Percentiles rank a stretch among this genome's conserved stretches.
Conservation (phyloP, 768 basidiomycete species). For the Clitopilus hobsonii region DNA sequence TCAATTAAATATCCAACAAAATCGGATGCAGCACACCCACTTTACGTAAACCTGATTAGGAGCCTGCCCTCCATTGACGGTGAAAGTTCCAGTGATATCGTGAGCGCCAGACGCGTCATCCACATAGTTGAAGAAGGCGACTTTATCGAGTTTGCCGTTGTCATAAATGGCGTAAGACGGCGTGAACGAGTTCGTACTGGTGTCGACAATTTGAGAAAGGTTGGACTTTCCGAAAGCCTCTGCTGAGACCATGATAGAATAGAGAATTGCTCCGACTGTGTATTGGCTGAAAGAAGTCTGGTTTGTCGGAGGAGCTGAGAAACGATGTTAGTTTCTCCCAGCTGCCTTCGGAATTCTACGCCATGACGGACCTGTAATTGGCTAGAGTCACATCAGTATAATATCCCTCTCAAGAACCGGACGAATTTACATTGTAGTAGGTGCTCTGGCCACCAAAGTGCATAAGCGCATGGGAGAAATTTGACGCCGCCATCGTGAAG, state of each 20-base stretch:
- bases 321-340: background rate
- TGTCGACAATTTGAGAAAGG: constrained; percentile 62
- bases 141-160: constrained; percentile 51
- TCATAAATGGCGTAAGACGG: constrained; percentile 77
- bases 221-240: constrained; percentile 66
- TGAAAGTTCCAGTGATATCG: constrained; percentile 47
- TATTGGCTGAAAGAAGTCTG: constrained; percentile 56
- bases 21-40: constrained; percentile 18
- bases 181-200: constrained; percentile 50
- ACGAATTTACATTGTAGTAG: constrained; percentile 57
- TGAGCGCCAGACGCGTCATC: constrained; percentile 53
- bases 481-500: constrained; percentile 55
- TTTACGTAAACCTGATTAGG: constrained; percentile 51
- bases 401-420: constrained; percentile 13
- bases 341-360: too few species aligned
- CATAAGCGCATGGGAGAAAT: constrained; percentile 49
- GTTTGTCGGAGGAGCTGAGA: constrained; percentile 42
- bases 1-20: background rate
- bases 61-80: constrained; percentile 36
- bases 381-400: constrained; percentile 13
- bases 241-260: constrained; percentile 64
- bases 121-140: constrained; percentile 72
- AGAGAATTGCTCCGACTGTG: constrained; percentile 73
- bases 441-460: constrained; percentile 66
- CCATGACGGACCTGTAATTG: constrained; percentile 37